Conservation (phyloP, 306 rosid species). For the Dryas alaskensis region DNA sequence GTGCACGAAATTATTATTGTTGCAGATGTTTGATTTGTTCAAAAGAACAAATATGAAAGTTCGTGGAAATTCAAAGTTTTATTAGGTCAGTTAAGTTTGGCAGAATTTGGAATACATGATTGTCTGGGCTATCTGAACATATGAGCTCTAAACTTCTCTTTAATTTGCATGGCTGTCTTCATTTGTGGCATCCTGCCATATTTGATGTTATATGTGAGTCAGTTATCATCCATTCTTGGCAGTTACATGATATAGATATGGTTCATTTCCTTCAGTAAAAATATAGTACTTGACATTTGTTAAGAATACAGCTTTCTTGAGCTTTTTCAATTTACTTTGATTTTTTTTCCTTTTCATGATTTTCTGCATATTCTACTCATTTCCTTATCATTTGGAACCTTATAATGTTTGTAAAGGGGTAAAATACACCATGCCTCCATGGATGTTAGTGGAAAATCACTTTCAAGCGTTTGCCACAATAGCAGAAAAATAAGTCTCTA, state of each 20-base stretch:
- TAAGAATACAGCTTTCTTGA: neutral
- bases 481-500: neutral
- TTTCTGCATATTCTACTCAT: neutral
- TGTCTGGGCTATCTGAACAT: neutral
- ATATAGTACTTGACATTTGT: neutral
- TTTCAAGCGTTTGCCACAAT: neutral
- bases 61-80: neutral
- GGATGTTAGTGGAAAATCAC: neutral
- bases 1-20: neutral
- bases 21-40: neutral
- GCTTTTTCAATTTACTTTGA: neutral
- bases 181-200: neutral
- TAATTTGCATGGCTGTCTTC: neutral
- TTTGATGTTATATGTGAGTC: neutral
- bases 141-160: neutral
- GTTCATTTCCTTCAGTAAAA: neutral
- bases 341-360: neutral
- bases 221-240: neutral
- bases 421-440: neutral
- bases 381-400: neutral
- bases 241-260: neutral
- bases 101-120: neutral
- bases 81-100: neutral
- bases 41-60: neutral
- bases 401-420: neutral